phyloP scores from a whole-genome alignment of 495 filamentous ascomycete genomes.

The Penicillium malachiteum region DNA sequence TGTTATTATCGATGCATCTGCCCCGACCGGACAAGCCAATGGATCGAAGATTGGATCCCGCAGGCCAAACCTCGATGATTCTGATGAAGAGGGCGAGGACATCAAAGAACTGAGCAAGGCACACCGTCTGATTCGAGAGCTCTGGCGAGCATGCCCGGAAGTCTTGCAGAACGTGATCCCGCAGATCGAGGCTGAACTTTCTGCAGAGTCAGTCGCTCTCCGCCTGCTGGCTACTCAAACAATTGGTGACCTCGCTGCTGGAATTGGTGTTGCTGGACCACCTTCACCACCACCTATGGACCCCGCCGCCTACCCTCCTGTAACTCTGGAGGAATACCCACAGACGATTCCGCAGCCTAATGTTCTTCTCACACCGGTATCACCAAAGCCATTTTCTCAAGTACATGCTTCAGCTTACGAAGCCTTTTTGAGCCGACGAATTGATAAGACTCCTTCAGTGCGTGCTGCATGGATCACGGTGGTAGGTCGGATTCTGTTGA shows the following conservation, averaged over 20 bases:
- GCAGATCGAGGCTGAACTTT: conserved; percentile 88
- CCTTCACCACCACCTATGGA: conserved; percentile 71
- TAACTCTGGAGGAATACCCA: conserved; percentile 60
- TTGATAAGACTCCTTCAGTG: conserved; percentile 79
- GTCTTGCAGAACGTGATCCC: conserved; percentile 92
- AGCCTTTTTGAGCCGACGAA: conserved; percentile 74
- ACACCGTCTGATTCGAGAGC: conserved; percentile 82
- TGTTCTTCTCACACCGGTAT: conserved; percentile 73
- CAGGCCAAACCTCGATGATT: conserved; percentile 59
- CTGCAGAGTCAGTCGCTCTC: conserved; percentile 82
- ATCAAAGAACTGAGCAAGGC: conserved; percentile 85
- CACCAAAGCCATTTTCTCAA: conserved; percentile 79
- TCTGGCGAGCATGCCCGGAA: conserved; percentile 88
- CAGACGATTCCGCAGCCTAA: conserved; percentile 54
- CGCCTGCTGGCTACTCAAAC: conserved; percentile 88
- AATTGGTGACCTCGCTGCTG: conserved; percentile 87
- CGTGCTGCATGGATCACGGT: conserved; percentile 81
- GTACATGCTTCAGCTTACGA: conserved; percentile 74
- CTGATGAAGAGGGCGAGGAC: conserved; percentile 82
- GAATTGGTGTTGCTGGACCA: conserved; percentile 85
- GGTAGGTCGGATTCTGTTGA: conserved; percentile 77
- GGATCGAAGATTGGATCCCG: conserved; percentile 46
- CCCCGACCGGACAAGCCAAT: conserved; percentile 35
- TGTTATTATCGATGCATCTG: conserved; percentile 85
- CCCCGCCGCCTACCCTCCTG: conserved; percentile 75